Percentiles rank a stretch among this genome's conserved stretches.
phyloP scores from a whole-genome alignment of 164 flowering plant species.

The Piper longum region DNA sequence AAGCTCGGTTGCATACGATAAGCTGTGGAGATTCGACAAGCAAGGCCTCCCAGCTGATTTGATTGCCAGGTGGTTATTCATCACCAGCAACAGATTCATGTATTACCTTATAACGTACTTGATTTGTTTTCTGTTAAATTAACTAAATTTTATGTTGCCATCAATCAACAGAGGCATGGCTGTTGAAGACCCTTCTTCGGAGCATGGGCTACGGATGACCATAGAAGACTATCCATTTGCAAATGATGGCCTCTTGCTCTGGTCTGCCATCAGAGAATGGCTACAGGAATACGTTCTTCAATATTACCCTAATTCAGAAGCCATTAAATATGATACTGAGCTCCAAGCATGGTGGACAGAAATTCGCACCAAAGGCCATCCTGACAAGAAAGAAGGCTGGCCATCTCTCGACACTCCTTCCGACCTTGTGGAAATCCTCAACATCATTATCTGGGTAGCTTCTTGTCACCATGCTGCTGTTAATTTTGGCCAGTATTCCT shows the following conservation, averaged over 20 bases:
- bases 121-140: no score
- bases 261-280: constrained; percentile 57
- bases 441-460: constrained; percentile 58
- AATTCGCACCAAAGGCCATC: constrained; percentile 50
- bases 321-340: constrained; percentile 37
- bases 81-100: neutral
- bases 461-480: constrained; percentile 75
- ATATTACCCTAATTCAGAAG: constrained; percentile 29
- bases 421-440: constrained; percentile 34
- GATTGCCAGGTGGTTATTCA: constrained; percentile 31
- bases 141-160: neutral
- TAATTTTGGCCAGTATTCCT: constrained; percentile 66
- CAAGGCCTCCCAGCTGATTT: constrained; percentile 58
- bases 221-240: constrained; percentile 76
- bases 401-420: constrained; percentile 34
- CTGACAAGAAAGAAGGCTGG: constrained; percentile 84
- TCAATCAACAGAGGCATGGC: constrained; percentile 55
- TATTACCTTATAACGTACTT: no score
- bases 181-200: constrained; percentile 47
- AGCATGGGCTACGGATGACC: constrained; percentile 51
- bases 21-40: constrained; percentile 50
- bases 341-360: constrained; percentile 82
- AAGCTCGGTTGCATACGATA: constrained; percentile 43
- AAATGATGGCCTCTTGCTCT: constrained; percentile 54
- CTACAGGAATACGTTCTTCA: constrained; percentile 45